Base-by-base conservation (phyloP, 2,329 filamentous ascomycete species). In the Colletotrichum orbiculare region DNA sequence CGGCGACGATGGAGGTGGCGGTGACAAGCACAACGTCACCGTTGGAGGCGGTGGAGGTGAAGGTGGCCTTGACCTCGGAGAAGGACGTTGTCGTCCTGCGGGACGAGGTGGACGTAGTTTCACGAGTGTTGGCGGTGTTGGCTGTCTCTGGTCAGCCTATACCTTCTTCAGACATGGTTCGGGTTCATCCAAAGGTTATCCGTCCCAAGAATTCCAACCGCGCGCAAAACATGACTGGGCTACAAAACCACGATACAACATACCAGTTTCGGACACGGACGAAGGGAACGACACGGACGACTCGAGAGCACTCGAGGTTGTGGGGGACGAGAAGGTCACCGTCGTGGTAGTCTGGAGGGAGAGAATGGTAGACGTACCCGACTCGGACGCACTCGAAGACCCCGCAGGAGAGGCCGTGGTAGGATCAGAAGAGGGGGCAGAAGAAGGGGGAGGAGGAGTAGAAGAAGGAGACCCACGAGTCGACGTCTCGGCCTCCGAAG, bases 1-100 rank as follows among this genome's bases (percentile, higher is more conserved):
- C 79, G 25, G 76, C 78, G 3, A 85, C 83, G 71, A 76, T 82
- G 0, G 82, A 83, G 1, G 83, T 85, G n/a, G 78, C 78, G 10
- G 83, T 85, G 53, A 85, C 73, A 11, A 80, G 77, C 3, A 79
- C 78, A 57, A 81, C 74, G 38, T 76, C 78, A 34, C 84, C 84
- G 53, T 83, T 74, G 11, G 75, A 69, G 41, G 79, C 72, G 7
- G 82, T 84, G 7, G 80, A 81, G n/a, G 83, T 86, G 65, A 75
- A 73, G 0, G 81, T 82, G 33, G 77, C 71, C 7, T 74, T 66
- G 60, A 83, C 71, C 37, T 75, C 68, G 66, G 71, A 80, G 11
- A 73, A 77, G 10, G 79, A 78, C 39, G 72, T 73, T 34, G 74
- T 68, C 6, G 70, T 73, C 25, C 76, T 76, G 6, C 64, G 58